Percentiles rank a stretch among this genome's conserved stretches.
These are phyloP conservation scores for Yarrowia bubula DNA, from an alignment of 805 yeast species.

Conservation along the genomic window DNA sequence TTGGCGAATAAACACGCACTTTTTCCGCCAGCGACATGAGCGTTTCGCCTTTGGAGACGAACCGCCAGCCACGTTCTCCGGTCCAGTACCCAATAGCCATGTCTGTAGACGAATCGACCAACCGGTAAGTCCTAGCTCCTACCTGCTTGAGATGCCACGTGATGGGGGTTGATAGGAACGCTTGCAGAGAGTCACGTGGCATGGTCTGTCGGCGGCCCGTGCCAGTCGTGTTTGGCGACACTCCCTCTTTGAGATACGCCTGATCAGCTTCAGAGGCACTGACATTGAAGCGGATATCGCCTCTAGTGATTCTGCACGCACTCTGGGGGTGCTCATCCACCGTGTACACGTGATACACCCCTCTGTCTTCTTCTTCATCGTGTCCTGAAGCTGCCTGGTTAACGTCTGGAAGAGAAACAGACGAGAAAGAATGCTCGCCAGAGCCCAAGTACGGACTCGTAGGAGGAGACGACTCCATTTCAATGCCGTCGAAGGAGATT, in stretches of 20 bases:
- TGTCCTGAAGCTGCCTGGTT: not conserved
- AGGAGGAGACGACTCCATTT: conserved; percentile 10
- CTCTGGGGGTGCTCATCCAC: conserved; percentile 15
- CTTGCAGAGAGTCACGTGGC: conserved; percentile 17
- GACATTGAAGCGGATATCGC: conserved; percentile 6
- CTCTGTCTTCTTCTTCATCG: not conserved
- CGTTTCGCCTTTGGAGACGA: conserved; percentile 24
- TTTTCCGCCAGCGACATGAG: conserved; percentile 19
- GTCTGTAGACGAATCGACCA: conserved; percentile 32
- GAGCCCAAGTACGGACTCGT: not conserved
- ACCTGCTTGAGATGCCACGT: conserved; percentile 31
- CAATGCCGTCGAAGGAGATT: conserved; percentile 14
- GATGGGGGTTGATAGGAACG: conserved; percentile 28
- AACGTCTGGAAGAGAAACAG: not conserved
- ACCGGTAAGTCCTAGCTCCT: conserved; percentile 7
- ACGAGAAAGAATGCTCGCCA: not conserved
- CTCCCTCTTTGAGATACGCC: conserved; percentile 1
- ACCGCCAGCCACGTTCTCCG: conserved; percentile 26
- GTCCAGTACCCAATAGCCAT: conserved; percentile 31
- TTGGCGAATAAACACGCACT: conserved; percentile 1
- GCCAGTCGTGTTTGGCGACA: not conserved
- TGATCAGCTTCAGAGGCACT: conserved; percentile 11
- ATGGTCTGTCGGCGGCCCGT: not conserved
- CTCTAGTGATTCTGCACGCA: not conserved
- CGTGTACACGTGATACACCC: conserved; percentile 14